Evolutionary conservation across 176 grass and related monocot species (phyloP).

Genomic region (Musa acuminata): DNA sequence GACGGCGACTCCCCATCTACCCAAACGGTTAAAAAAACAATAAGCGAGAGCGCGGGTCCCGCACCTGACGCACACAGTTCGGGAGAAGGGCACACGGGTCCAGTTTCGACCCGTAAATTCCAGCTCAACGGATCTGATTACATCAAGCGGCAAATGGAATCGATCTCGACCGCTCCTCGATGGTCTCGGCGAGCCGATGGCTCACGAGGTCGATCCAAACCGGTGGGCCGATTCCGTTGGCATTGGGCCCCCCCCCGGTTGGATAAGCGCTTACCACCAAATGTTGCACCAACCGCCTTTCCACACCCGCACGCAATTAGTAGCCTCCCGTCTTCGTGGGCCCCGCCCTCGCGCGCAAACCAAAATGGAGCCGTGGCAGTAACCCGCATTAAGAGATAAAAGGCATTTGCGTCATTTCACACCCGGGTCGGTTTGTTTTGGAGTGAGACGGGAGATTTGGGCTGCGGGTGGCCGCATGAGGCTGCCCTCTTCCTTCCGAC

Average conservation of each 20-base stretch:
- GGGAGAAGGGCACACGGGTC: too few species aligned
- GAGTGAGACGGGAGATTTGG: too few species aligned
- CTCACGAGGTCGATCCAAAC: not conserved
- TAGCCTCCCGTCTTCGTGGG: not conserved
- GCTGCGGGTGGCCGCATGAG: too few species aligned
- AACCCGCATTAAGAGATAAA: not conserved
- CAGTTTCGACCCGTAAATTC: too few species aligned
- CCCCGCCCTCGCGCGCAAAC: not conserved
- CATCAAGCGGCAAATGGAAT: too few species aligned
- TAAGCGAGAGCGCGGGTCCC: not conserved
- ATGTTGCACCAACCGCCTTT: too few species aligned
- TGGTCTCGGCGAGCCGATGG: not conserved
- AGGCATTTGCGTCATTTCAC: too few species aligned
- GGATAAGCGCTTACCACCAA: not conserved
- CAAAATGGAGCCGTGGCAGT: not conserved
- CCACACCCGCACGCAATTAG: not conserved
- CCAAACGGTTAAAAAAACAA: not conserved
- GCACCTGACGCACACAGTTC: not conserved
- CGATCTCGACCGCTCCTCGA: too few species aligned
- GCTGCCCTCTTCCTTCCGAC: too few species aligned
- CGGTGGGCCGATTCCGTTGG: not conserved
- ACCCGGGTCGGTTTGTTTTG: too few species aligned
- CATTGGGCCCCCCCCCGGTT: not conserved
- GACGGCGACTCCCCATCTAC: not conserved
- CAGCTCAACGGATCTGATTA: too few species aligned